Evolutionary conservation across 2,329 filamentous ascomycete genomes (phyloP), one percentile per base, ranked within the genome.

Genomic region (Fusarium phyllophilum): DNA sequence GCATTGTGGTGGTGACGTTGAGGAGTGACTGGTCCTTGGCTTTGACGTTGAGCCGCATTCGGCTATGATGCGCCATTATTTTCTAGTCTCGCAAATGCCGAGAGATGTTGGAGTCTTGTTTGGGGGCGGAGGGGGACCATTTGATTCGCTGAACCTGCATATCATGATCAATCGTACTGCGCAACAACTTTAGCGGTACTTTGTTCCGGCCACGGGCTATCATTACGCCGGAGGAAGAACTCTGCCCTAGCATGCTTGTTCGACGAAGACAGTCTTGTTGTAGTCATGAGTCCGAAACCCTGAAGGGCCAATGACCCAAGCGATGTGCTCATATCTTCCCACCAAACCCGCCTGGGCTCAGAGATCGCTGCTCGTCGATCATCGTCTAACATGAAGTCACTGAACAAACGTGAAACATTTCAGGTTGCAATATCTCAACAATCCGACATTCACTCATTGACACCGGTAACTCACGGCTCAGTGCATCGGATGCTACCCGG

Each of bases 381-480:
- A 26, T 33, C 24, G 15, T 46, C n/a, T 8, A 12, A 29, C 9
- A 26, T 24, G n/a, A 36, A 48, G 26, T 57, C 29, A 62, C 61
- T 56, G 24, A 26, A 15, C 41, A 42, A 44, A 39, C 57, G 24
- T 69, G 65, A 69, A 69, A 69, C 38, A 56, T 12, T 8, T 14
- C 14, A 31, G 29, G 12, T 56, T 56, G n/a, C 38, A 41, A 29
- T 33, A 20, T 33, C 29, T 65, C 45, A 44, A 20, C 10, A 24
- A 64, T 48, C 36, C 57, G 34, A 44, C 39, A n/a, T 46, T 34
- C 22, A 41, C 26, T 33, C 6, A n/a, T 39, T 34, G 22, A 22
- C 18, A 22, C 62, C 63, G 56, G 74, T 41, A 72, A 70, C 33
- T 33, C 42, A 58, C 68, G 70, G 70, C 65, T 67, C 49, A 51